Base-by-base conservation (phyloP, 2,329 filamentous ascomycete genomes). In the Neonectria hederae region DNA sequence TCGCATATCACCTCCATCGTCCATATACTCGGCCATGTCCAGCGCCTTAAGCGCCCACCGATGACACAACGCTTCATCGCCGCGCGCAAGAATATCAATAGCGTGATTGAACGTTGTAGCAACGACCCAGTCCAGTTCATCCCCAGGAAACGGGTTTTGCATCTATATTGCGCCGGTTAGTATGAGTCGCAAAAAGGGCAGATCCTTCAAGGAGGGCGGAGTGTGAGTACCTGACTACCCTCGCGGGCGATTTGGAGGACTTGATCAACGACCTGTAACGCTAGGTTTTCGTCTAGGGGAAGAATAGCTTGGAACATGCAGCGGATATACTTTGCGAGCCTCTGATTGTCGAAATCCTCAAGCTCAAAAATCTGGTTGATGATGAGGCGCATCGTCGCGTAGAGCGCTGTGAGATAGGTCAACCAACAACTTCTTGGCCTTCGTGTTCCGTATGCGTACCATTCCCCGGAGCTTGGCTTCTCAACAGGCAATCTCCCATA, bases 91-190 rank as follows among this genome's bases (percentile, higher is more conserved):
- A n/a, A 87, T 82, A 71, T 94, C 91, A 5, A 93, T 81, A 0
- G 86, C 89, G 64, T 89, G 88, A 69, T 94, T 94, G 76, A 91
- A 93, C 0, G 86, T 81, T 6, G 84, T 87, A 1, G 87, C 86
- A 0, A 88, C 87, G n/a, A 96, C 84, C 90, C 91, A 96, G 72
- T 93, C 89, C 1, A 94, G 78, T 73, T 96, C 92, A 4, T 86
- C 83, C 0, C 80, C 71, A 0, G 92, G 91, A 73, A 92, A 92
- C 1, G 79, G 75, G 1, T 80, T 75, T 22, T 80, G 69, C n/a
- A 73, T 78, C 80, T 67, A 30, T 67, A 24, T 32, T 59, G 65
- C 21, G 38, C n/a, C 8, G n/a, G 56, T 55, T 10, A 58, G 52
- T 13, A 48, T 51, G 17, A 30, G 30, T n/a, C 19, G 5, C 40